These are phyloP conservation scores for Phalaenopsis equestris DNA, from an alignment of 106 monocot species.

Conservation along the genomic window DNA sequence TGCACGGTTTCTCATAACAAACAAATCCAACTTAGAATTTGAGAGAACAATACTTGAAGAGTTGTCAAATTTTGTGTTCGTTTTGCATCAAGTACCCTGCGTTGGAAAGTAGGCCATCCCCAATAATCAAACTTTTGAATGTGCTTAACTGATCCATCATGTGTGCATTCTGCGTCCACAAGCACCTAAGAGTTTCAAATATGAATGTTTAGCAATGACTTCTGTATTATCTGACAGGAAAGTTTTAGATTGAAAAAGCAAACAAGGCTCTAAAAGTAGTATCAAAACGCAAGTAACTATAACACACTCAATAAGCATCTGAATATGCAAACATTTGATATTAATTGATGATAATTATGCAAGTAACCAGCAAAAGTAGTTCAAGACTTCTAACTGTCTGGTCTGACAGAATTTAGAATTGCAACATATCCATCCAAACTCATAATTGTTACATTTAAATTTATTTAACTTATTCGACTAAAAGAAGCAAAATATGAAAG, in stretches of 20 bases:
- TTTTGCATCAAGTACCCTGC: conserved; percentile 69
- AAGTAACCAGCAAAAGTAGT: neutral
- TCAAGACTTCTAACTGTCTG: neutral
- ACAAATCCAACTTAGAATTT: neutral
- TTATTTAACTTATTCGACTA: no score
- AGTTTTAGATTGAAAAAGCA: neutral
- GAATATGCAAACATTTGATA: neutral
- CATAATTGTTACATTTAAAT: no score
- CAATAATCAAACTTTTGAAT: conserved; percentile 92
- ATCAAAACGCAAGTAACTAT: neutral
- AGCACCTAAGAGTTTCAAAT: conserved; percentile 48
- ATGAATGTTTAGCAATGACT: neutral
- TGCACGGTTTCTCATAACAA: neutral
- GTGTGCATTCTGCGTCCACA: conserved; percentile 98
- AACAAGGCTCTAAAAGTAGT: neutral
- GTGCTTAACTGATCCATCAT: conserved; percentile 97
- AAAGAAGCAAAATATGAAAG: no score
- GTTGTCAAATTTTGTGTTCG: conserved; percentile 57
- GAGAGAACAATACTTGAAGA: conserved; percentile 52
- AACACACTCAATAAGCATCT: neutral
- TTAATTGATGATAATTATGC: neutral
- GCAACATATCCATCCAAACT: neutral
- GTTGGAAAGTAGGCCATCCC: conserved; percentile 92
- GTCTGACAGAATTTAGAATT: neutral
- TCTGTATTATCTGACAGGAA: neutral